Percentiles rank a stretch among this genome's conserved stretches.
Evolutionary conservation across 495 filamentous ascomycete species (phyloP).

Genomic region (Talaromyces adpressus): DNA sequence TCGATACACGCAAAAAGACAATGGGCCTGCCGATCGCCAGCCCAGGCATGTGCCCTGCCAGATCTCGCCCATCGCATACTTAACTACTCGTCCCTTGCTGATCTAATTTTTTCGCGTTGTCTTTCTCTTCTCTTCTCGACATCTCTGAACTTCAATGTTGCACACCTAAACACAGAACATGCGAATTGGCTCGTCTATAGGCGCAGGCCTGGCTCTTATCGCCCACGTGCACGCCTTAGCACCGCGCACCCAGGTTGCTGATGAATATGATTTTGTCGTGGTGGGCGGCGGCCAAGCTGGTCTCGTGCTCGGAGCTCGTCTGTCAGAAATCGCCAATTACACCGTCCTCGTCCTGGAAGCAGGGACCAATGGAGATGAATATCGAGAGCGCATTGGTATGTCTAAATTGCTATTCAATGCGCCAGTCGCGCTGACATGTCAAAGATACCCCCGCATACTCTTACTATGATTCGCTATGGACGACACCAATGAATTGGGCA

Average conservation of each 20-base stretch:
- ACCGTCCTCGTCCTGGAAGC: slow-evolving; percentile 39
- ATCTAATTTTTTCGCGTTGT: neutral
- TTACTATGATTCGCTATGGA: slow-evolving; percentile 30
- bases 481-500: slow-evolving; percentile 30
- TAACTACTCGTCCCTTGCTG: neutral
- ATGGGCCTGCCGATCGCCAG: neutral
- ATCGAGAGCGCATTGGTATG: slow-evolving; percentile 26
- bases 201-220: slow-evolving; percentile 5
- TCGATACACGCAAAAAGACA: neutral
- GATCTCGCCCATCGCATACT: neutral
- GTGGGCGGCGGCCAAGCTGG: slow-evolving; percentile 37
- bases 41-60: neutral
- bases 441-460: slow-evolving; percentile 26
- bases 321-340: slow-evolving; percentile 22
- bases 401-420: neutral
- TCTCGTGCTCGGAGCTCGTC: slow-evolving; percentile 21
- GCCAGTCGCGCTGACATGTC: neutral
- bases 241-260: slow-evolving; percentile 21
- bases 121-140: neutral
- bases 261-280: slow-evolving; percentile 41
- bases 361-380: slow-evolving; percentile 28
- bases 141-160: neutral
- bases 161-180: neutral
- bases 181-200: slow-evolving; percentile 2
- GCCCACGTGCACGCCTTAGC: slow-evolving; percentile 14